Evolutionary conservation across 192 early-diverging fungal genomes (phyloP), one percentile per base, ranked within the genome.

Genomic region (Diversispora epigaea): DNA sequence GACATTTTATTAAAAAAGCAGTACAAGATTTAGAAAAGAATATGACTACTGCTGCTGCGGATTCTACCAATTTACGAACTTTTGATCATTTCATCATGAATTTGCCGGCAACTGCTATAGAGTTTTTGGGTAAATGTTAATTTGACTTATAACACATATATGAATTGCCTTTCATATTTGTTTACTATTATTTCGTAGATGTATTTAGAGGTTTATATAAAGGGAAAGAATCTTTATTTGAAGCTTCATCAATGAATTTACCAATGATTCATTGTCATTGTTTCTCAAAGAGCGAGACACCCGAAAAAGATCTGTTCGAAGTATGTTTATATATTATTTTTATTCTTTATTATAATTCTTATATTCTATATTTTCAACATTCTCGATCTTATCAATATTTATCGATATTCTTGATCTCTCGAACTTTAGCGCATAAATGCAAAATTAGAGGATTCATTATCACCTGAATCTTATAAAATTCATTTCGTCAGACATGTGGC

Each of bases 61-160:
- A 68, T 61, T 40, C 47, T 52, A 54, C 84, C 63, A 68, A 62
- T 3, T 86, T 86, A 79, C 81, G 79, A 54, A 91, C 89, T 10
- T 97, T 98, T 75, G 85, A 96, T 61, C 98, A 99, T 77, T 98
- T 95, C 77, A 92, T 99, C 0, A 98, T 99, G 97, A 99, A 99
- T 79, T 85, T 99, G 25, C 98, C 98, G 0, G 98, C 92, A 4
- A 96, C 93, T 8, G 97, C 96, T 4, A 89, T 98, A 50, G 97
- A 97, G 79, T 99, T 99, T 75, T 79, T 99, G 46, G 93, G 91
- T 92, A 82, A 62, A 75, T 60, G 14, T 17, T 15, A 41, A 49
- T 15, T 54, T 25, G 6, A 41, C 14, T 19, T 17, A 4, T 17
- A 6, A 56, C 15, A 71, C 15, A 12, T 44, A 15, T n/a, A 77